Conservation (phyloP, 352 stramenopile genomes). For the Phytophthora meadii region DNA sequence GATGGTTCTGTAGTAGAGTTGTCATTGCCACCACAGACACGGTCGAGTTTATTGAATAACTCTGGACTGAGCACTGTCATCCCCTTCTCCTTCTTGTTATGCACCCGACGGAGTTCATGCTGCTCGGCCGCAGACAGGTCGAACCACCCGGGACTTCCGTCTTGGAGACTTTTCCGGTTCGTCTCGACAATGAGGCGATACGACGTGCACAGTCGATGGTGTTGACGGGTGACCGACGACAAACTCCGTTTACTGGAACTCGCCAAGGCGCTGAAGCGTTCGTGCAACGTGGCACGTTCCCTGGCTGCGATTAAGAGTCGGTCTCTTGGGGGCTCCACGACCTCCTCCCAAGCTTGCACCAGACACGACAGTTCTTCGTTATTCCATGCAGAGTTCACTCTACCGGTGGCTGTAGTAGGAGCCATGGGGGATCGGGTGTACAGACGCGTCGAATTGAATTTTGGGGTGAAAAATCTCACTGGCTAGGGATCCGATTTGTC, state of each 20-base stretch:
- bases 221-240: conserved; percentile 35
- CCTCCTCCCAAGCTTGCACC: conserved; percentile 40
- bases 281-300: conserved; percentile 35
- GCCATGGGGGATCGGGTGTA: conserved; percentile 16
- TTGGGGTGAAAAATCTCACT: conserved; percentile 27
- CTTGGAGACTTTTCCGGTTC: conserved; percentile 27
- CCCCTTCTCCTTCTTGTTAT: conserved; percentile 40
- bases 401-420: neutral
- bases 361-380: conserved; percentile 37
- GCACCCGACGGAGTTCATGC: conserved; percentile 31
- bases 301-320: conserved; percentile 19
- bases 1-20: conserved; percentile 4
- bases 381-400: conserved; percentile 36
- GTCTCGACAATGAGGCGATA: conserved; percentile 44
- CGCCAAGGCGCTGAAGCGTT: conserved; percentile 35
- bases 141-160: conserved; percentile 37
- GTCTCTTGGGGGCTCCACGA: conserved; percentile 42
- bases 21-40: conserved; percentile 28
- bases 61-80: conserved; percentile 33
- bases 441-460: conserved; percentile 3
- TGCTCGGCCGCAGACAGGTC: conserved; percentile 35
- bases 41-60: conserved; percentile 35
- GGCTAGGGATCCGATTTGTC: conserved; percentile 34
- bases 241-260: conserved; percentile 21
- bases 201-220: conserved; percentile 40